Conservation (phyloP, 2,329 filamentous ascomycete genomes). For the Penicillium sclerotigenum region DNA sequence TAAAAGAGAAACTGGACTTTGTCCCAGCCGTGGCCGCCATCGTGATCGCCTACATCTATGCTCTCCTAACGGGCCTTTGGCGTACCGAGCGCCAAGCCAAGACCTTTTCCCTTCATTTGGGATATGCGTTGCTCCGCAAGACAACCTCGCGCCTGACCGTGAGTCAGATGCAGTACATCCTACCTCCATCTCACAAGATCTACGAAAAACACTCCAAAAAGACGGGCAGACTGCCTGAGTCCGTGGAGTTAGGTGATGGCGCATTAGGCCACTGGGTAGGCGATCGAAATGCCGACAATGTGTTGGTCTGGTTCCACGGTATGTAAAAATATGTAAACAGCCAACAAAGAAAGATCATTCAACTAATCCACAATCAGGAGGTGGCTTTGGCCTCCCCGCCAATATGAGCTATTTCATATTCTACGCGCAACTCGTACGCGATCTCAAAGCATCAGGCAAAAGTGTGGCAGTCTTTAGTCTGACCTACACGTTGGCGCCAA, state of each 20-base stretch:
- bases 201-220: conserved; percentile 31
- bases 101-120: conserved; percentile 33
- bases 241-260: conserved; percentile 33
- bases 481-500: conserved; percentile 57
- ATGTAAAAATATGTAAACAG: conserved; percentile 13
- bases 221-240: conserved; percentile 22
- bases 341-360: no score
- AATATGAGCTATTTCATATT: conserved; percentile 50
- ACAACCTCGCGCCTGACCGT: conserved; percentile 28
- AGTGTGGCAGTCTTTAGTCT: conserved; percentile 52
- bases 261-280: conserved; percentile 41
- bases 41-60: conserved; percentile 26
- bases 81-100: conserved; percentile 31
- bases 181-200: conserved; percentile 26
- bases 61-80: conserved; percentile 28
- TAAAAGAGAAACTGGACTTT: conserved; percentile 33
- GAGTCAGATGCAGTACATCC: conserved; percentile 32
- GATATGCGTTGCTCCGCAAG: conserved; percentile 36
- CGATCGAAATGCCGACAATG: conserved; percentile 34
- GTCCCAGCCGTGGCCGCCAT: conserved; percentile 33
- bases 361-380: conserved; percentile 39
- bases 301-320: conserved; percentile 44
- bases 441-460: conserved; percentile 44
- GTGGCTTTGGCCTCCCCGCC: conserved; percentile 54
- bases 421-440: conserved; percentile 44